phyloP scores from a whole-genome alignment of 164 flowering plant species.

The Liquidambar formosana region DNA sequence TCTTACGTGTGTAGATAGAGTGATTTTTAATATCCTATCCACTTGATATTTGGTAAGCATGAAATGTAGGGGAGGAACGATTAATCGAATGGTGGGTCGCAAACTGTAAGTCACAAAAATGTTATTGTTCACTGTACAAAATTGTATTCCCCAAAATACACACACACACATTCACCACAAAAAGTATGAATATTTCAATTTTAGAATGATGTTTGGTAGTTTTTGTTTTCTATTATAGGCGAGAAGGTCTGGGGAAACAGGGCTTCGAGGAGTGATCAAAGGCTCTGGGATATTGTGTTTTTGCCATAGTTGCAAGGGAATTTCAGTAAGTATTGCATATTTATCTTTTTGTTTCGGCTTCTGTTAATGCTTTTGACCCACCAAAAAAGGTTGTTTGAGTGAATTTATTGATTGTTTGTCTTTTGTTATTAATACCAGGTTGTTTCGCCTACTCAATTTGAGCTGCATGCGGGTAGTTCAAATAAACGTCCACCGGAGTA shows the following conservation, averaged over 20 bases:
- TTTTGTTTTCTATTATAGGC: slow-evolving; percentile 13
- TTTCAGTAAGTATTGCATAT: slow-evolving; percentile 43
- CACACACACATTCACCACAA: too few relatives aligned
- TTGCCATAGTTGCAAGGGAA: slow-evolving; percentile 61
- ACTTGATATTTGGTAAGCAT: too few relatives aligned
- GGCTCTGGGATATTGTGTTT: slow-evolving; percentile 67
- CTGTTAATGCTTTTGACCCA: neutral
- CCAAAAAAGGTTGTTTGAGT: neutral
- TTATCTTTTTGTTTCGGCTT: neutral
- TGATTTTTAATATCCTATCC: too few relatives aligned
- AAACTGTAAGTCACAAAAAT: too few relatives aligned
- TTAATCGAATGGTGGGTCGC: too few relatives aligned
- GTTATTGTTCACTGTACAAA: too few relatives aligned
- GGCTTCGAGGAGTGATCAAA: slow-evolving; percentile 57
- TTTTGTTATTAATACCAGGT: slow-evolving; percentile 41
- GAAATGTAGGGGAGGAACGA: too few relatives aligned
- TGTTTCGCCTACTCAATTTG: slow-evolving; percentile 58
- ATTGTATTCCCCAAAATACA: too few relatives aligned
- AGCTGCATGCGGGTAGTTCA: slow-evolving; percentile 74
- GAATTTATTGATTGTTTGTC: neutral
- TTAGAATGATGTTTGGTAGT: neutral
- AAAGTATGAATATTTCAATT: neutral
- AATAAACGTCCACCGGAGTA: slow-evolving; percentile 71
- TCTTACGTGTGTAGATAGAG: too few relatives aligned
- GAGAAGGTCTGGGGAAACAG: slow-evolving; percentile 22